Base-by-base conservation (phyloP, 2,329 filamentous ascomycete species). In the Chaetomium globosum region DNA sequence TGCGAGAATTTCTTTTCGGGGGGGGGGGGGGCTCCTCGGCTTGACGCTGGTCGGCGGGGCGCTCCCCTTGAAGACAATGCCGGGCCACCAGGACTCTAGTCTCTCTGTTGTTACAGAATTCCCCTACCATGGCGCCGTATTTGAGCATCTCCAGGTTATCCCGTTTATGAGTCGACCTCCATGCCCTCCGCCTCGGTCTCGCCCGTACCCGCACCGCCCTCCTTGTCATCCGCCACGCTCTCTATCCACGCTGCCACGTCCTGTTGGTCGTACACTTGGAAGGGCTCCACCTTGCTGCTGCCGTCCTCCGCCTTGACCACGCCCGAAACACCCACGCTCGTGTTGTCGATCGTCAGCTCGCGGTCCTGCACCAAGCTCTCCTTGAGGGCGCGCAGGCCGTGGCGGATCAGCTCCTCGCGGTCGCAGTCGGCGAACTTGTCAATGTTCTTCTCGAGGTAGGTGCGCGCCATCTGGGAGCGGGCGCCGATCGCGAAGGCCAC, bases 351-450 rank as follows among this genome's bases (percentile, higher is more conserved):
- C 63, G 94, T 98, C 77, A 99, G 82, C 84, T 98, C 93, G 83
- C 96, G 96, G 80, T 99, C 95, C 85, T 98, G 94, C 65, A 91
- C 90, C 77, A 99, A 82, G 72, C 91, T 96, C 83, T 99, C 95
- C 84, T 97, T 97, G 76, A 99, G 82, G 59, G 95, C 94, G 75
- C 87, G 86, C 75, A 99, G 82, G 36, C 94, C 95, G 81, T 99
- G 95, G 79, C 87, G 88, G 73, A 99, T 89, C 75, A 99, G 82
- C 79, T 96, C 91, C 75, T 97, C 94, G 73, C 91, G 84, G 69
- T 84, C 87, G 75, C 88, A 89, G 70, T 85, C 84, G 73, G 87
- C 85, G 77, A 99, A 98, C 71, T 87, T 81, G 69, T 96, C 93
- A 67, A 97, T 80, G 80, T 97, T 91, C 75, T 92, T 86, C 85